Evolutionary conservation across 2,329 filamentous ascomycete genomes (phyloP).

Genomic region (Aspergillus viridinutans): DNA sequence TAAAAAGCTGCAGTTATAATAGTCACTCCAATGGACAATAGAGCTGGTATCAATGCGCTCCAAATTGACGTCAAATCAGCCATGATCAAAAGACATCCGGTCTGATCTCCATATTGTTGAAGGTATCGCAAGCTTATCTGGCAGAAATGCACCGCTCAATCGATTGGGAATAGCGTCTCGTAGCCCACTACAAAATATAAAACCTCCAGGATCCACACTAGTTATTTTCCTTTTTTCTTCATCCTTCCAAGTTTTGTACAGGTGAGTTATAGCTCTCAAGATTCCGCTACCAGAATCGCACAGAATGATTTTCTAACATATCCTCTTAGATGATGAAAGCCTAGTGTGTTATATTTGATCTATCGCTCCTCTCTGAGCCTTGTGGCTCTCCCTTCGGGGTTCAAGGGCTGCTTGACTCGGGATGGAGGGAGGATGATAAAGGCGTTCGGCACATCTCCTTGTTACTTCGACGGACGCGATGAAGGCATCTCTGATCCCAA

Average conservation of each 20-base stretch:
- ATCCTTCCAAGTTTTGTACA: constrained; percentile 99
- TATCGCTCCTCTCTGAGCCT: constrained; percentile 59
- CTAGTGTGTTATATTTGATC: constrained; percentile 92
- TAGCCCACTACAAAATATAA: constrained; percentile 22
- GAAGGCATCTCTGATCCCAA: constrained; percentile 86
- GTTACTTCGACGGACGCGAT: constrained; percentile 93
- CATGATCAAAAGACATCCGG: not conserved
- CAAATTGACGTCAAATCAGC: not conserved
- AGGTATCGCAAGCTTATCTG: constrained; percentile 6
- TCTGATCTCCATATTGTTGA: constrained; percentile 4
- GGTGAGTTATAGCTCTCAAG: constrained; percentile 56
- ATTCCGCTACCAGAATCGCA: constrained; percentile 15
- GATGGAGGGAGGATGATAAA: constrained; percentile 79
- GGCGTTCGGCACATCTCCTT: constrained; percentile 99
- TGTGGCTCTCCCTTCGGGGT: constrained; percentile 75
- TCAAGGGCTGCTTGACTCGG: constrained; percentile 74
- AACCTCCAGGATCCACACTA: constrained; percentile 17
- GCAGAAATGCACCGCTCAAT: constrained; percentile 19
- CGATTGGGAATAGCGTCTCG: constrained; percentile 19
- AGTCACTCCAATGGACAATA: not conserved
- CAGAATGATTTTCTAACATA: constrained; percentile 10
- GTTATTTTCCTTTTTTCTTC: constrained; percentile 57
- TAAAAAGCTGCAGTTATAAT: not conserved
- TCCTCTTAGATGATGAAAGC: constrained; percentile 93
- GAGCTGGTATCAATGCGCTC: not conserved